Percentiles rank a stretch among this genome's conserved stretches.
Conservation (phyloP, 306 rosid genomes). For the Adenanthera pavonina region DNA sequence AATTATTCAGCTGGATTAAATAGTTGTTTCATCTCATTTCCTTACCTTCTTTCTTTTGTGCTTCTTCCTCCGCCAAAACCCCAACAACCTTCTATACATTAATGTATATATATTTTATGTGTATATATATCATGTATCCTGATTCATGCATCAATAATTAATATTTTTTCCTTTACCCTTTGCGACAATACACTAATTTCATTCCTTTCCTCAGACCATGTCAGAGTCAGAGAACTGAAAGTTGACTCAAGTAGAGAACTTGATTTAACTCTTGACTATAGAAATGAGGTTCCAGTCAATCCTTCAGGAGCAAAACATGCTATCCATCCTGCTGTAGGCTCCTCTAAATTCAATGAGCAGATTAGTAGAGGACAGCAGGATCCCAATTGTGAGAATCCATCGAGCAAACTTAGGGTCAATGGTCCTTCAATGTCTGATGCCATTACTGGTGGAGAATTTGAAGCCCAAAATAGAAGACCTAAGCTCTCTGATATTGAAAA, state of each 20-base stretch:
- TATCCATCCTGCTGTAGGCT: slow-evolving; percentile 47
- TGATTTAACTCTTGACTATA: slow-evolving; percentile 46
- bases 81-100: slow-evolving; percentile 4
- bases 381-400: slow-evolving; percentile 55
- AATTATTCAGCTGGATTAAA: neutral
- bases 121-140: neutral
- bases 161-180: neutral
- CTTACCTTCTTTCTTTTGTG: slow-evolving; percentile 9
- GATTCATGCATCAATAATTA: neutral
- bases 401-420: slow-evolving; percentile 54
- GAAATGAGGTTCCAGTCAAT: slow-evolving; percentile 53
- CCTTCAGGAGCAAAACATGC: slow-evolving; percentile 48
- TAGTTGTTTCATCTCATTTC: neutral
- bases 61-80: neutral
- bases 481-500: slow-evolving; percentile 48
- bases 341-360: slow-evolving; percentile 57
- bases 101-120: slow-evolving; percentile 1
- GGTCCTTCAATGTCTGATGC: slow-evolving; percentile 51
- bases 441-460: slow-evolving; percentile 49
- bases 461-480: slow-evolving; percentile 48
- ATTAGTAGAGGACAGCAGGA: slow-evolving; percentile 52
- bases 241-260: slow-evolving; percentile 45
- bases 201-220: slow-evolving; percentile 43
- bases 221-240: slow-evolving; percentile 40
- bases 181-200: slow-evolving; percentile 32